phyloP scores from a whole-genome alignment of 2,329 filamentous ascomycete genomes.

The Penicillium sp. region DNA sequence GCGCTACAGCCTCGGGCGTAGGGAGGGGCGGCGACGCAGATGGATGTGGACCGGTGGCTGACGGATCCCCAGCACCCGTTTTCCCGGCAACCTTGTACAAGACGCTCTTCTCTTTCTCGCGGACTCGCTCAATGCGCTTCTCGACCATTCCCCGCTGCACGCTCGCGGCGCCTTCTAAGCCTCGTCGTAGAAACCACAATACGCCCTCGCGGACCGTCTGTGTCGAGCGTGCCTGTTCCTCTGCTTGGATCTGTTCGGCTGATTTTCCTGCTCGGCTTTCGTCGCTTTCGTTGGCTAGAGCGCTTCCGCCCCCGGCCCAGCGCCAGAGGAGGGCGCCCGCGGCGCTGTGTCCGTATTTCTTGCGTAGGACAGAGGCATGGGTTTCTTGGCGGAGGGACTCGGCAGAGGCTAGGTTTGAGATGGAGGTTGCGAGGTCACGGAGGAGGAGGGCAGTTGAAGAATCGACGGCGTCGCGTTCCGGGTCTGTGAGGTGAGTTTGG shows the following conservation, averaged over 20 bases:
- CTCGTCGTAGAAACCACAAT: conserved; percentile 71
- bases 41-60: no score
- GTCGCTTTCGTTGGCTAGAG: conserved; percentile 22
- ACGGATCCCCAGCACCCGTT: conserved; percentile 12
- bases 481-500: conserved; percentile 60
- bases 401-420: conserved; percentile 71
- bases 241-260: conserved; percentile 64
- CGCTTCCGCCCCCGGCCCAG: conserved; percentile 55
- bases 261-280: conserved; percentile 45
- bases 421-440: conserved; percentile 75
- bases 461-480: conserved; percentile 80
- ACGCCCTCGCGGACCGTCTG: conserved; percentile 73
- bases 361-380: conserved; percentile 61
- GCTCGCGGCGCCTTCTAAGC: conserved; percentile 67
- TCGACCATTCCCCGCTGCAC: conserved; percentile 92
- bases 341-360: conserved; percentile 57
- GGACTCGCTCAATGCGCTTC: conserved; percentile 71
- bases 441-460: conserved; percentile 79
- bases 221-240: conserved; percentile 61
- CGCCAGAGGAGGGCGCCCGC: conserved; percentile 40
- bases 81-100: conserved; percentile 57
- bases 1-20: conserved; percentile 25
- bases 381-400: conserved; percentile 77
- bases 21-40: conserved; percentile 2
- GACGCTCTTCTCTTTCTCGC: conserved; percentile 84